phyloP scores from a whole-genome alignment of 2,329 filamentous ascomycete species.

The Blastomyces emzantsi region DNA sequence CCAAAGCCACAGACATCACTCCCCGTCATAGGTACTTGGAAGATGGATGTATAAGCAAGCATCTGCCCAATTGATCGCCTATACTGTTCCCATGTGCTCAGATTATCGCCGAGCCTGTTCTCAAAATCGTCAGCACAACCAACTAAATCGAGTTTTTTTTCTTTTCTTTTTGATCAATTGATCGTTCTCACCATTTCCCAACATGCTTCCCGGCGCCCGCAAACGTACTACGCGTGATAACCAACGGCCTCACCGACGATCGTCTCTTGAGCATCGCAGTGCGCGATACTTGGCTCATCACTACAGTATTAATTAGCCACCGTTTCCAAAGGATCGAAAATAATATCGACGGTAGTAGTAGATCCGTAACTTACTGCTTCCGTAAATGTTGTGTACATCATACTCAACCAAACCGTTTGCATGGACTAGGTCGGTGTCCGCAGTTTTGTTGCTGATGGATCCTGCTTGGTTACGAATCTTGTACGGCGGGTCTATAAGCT shows the following conservation, averaged over 20 bases:
- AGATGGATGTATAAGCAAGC: slow-evolving; percentile 54
- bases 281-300: slow-evolving; percentile 57
- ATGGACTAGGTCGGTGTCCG: slow-evolving; percentile 54
- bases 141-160: not conserved
- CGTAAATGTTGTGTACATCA: slow-evolving; percentile 63
- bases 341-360: not conserved
- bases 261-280: slow-evolving; percentile 53
- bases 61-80: slow-evolving; percentile 50
- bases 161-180: not conserved
- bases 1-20: slow-evolving; percentile 72
- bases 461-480: slow-evolving; percentile 50
- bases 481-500: slow-evolving; percentile 54
- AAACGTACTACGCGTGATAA: slow-evolving; percentile 63
- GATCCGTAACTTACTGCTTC: slow-evolving; percentile 38
- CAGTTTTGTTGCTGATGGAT: slow-evolving; percentile 42
- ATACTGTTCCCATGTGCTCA: slow-evolving; percentile 51
- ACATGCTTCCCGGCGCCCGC: slow-evolving; percentile 52
- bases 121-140: not conserved
- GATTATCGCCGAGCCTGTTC: slow-evolving; percentile 51
- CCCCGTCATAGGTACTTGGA: slow-evolving; percentile 59
- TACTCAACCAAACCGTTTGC: slow-evolving; percentile 55
- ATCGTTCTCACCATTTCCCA: slow-evolving; percentile 37
- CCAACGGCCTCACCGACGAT: slow-evolving; percentile 51
- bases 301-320: slow-evolving; percentile 20
- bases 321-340: not conserved